These are phyloP conservation scores for Globisporangium solare DNA, from an alignment of 352 stramenopile genomes.

Conservation along the genomic window DNA sequence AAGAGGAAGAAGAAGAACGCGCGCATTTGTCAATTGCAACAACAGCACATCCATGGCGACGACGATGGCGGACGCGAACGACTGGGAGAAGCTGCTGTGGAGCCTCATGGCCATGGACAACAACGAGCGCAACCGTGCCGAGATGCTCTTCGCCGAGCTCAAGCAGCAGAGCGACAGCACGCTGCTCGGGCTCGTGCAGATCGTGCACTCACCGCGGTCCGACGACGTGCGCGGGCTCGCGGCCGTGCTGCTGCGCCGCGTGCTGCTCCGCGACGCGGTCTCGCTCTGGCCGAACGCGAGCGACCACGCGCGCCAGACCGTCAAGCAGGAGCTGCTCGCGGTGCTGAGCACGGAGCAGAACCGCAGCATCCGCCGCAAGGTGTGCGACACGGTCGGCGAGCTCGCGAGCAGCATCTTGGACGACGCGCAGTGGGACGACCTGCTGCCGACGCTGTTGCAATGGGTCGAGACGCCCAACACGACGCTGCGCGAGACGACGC, in stretches of 20 bases:
- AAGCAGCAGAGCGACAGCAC: slow-evolving; percentile 57
- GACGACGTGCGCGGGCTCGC: slow-evolving; percentile 72
- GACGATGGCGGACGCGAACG: slow-evolving; percentile 19
- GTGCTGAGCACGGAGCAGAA: slow-evolving; percentile 61
- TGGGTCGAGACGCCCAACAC: slow-evolving; percentile 48
- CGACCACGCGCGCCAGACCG: slow-evolving; percentile 27
- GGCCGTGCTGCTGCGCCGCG: slow-evolving; percentile 68
- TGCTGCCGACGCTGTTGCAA: slow-evolving; percentile 63
- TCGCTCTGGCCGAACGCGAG: slow-evolving; percentile 70
- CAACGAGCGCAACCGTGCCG: slow-evolving; percentile 55
- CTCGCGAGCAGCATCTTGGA: slow-evolving; percentile 75
- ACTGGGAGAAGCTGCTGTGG: slow-evolving; percentile 70
- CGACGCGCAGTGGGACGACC: slow-evolving; percentile 72
- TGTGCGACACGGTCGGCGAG: slow-evolving; percentile 82
- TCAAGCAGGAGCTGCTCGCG: slow-evolving; percentile 64
- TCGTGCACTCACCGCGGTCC: slow-evolving; percentile 50
- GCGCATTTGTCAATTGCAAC: background rate
- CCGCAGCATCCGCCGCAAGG: slow-evolving; percentile 74
- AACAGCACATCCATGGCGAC: slow-evolving; percentile 17
- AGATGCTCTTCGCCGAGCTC: slow-evolving; percentile 54
- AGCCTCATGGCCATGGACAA: slow-evolving; percentile 74
- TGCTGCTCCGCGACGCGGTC: slow-evolving; percentile 72
- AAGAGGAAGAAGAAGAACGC: too few species aligned
- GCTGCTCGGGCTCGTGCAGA: slow-evolving; percentile 44
- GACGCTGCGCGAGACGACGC: slow-evolving; percentile 58